Conservation (phyloP, 2,329 filamentous ascomycete species). For the Fusarium scirpi region DNA sequence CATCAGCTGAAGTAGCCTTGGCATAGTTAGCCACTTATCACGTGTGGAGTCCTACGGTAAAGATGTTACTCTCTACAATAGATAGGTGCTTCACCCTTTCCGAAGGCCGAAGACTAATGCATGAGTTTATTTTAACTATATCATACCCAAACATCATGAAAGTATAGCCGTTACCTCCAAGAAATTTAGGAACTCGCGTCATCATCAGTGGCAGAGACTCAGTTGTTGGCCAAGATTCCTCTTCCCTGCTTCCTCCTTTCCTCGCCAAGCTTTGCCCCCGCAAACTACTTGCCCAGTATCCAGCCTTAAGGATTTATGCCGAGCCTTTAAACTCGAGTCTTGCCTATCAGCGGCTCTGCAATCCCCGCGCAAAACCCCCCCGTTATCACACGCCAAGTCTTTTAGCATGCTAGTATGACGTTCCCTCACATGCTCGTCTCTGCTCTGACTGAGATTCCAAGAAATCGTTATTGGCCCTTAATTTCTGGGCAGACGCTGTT, state of each 20-base stretch:
- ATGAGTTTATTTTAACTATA: not conserved
- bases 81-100: not conserved
- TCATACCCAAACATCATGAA: not conserved
- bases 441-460: not conserved
- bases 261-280: not conserved
- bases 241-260: not conserved
- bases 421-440: not conserved
- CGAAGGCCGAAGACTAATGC: not conserved
- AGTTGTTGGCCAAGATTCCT: not conserved
- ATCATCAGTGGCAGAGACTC: not conserved
- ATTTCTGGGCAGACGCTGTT: not conserved
- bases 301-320: not conserved
- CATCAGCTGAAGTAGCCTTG: not conserved
- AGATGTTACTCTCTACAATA: not conserved
- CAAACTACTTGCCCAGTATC: not conserved
- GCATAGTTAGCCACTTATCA: not conserved
- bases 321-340: fast-evolving
- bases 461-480: not conserved
- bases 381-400: not conserved
- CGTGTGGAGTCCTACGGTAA: not conserved
- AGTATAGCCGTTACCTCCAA: not conserved
- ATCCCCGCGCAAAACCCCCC: not conserved
- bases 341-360: not conserved
- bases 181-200: not conserved
- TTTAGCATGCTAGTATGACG: not conserved